Percentiles rank a stretch among this genome's conserved stretches.
phyloP scores from a whole-genome alignment of 768 basidiomycete species.

The Lactarius psammicola region DNA sequence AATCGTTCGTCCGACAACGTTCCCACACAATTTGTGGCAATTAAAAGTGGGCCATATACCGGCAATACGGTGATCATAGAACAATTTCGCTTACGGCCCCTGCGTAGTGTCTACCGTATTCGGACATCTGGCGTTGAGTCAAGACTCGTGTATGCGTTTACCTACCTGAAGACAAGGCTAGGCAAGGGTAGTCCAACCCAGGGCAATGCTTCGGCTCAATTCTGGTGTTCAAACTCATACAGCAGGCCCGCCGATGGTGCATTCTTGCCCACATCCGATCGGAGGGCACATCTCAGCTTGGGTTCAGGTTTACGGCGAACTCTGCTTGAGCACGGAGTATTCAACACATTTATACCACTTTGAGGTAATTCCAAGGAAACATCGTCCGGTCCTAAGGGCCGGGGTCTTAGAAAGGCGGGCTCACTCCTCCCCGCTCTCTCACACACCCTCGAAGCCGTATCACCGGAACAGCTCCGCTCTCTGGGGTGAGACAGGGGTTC shows the following conservation, averaged over 20 bases:
- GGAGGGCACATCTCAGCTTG: background rate
- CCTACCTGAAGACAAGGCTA: background rate
- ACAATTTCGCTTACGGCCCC: background rate
- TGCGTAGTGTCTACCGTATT: background rate
- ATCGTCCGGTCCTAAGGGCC: background rate
- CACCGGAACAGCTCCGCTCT: background rate
- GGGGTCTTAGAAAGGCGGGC: background rate
- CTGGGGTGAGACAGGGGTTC: background rate
- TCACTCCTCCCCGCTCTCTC: background rate
- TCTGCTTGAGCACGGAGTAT: background rate
- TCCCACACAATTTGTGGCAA: background rate
- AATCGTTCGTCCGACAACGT: background rate
- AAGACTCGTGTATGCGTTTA: background rate
- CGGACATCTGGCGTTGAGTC: background rate
- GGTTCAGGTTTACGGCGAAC: constrained; percentile 13
- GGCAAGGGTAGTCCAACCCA: background rate
- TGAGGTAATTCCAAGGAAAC: background rate
- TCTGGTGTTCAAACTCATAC: constrained; percentile 2
- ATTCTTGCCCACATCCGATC: background rate
- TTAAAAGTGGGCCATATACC: background rate
- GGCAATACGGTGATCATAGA: constrained; percentile 1
- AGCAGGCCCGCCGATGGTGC: background rate
- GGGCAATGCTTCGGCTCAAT: background rate
- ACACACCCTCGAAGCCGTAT: background rate
- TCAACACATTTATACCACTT: background rate